phyloP scores from a whole-genome alignment of 768 basidiomycete species.

The Mycena pura region DNA sequence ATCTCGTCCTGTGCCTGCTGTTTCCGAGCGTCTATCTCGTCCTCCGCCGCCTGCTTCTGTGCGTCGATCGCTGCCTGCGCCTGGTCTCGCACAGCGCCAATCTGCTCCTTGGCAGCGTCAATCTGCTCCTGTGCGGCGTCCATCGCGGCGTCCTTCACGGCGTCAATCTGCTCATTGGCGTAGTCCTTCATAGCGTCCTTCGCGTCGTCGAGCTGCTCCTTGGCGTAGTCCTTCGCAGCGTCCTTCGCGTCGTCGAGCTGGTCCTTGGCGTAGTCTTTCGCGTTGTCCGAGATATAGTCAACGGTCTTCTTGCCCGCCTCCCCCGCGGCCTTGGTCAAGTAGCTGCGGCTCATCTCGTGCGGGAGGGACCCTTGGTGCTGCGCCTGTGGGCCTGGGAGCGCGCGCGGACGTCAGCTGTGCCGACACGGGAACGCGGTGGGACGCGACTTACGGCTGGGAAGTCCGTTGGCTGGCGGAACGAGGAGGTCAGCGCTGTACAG shows the following conservation, averaged over 20 bases:
- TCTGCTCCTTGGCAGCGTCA: constrained; percentile 13
- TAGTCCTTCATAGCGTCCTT: no score
- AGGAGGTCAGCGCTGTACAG: no score
- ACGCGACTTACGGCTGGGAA: not conserved
- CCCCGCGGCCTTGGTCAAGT: constrained; percentile 29
- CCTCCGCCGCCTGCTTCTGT: not conserved
- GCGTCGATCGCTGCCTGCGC: constrained; percentile 17
- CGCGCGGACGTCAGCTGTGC: not conserved
- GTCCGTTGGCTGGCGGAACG: not conserved
- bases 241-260: constrained; percentile 1
- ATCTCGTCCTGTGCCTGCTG: constrained; percentile 17
- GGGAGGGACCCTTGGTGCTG: constrained; percentile 17
- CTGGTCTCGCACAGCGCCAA: not conserved
- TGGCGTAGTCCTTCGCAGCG: not conserved
- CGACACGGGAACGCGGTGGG: not conserved
- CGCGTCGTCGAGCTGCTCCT: constrained; percentile 14
- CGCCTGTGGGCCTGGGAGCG: not conserved
- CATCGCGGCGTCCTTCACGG: constrained; percentile 35
- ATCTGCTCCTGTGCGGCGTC: constrained; percentile 31
- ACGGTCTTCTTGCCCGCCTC: constrained; percentile 35
- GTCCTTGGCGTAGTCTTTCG: not conserved
- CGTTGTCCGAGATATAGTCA: constrained; percentile 32
- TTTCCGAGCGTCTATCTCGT: no score
- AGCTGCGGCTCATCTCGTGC: constrained; percentile 29
- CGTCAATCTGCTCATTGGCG: constrained; percentile 32